Percentiles rank a stretch among this genome's conserved stretches.
These are phyloP conservation scores for Acrasis kona DNA, from an alignment of 78 protist genomes.

Conservation along the genomic window DNA sequence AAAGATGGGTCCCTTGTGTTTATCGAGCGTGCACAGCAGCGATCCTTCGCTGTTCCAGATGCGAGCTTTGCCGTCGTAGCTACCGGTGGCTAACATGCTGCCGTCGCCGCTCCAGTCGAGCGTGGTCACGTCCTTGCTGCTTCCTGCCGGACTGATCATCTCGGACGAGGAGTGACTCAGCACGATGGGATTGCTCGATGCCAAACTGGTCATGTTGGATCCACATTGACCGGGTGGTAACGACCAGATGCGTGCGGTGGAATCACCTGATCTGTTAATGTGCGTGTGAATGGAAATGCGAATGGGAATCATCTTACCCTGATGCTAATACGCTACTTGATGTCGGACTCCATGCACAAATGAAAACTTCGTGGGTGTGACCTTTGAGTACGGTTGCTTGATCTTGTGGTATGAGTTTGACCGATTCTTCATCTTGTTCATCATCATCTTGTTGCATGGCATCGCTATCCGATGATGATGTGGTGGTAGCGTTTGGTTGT, in stretches of 20 bases:
- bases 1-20: conserved; percentile 81
- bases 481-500: background rate
- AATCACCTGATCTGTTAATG: conserved; percentile 69
- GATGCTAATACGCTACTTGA: conserved; percentile 8
- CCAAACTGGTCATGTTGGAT: background rate
- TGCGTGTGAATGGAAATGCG: conserved; percentile 62
- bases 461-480: background rate
- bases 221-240: background rate
- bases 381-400: conserved; percentile 40
- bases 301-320: conserved; percentile 73
- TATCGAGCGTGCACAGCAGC: conserved; percentile 28
- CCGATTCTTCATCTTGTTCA: background rate
- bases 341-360: conserved; percentile 62
- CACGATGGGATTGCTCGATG: background rate
- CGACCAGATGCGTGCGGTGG: conserved; percentile 82
- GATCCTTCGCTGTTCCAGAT: conserved; percentile 60
- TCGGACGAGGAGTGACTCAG: background rate
- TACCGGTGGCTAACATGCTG: conserved; percentile 77
- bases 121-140: conserved; percentile 74
- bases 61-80: conserved; percentile 85
- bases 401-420: conserved; percentile 24
- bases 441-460: background rate
- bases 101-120: conserved; percentile 84
- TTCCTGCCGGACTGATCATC: background rate
- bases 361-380: conserved; percentile 62